Evolutionary conservation across 805 yeast species (phyloP).

Genomic region (Candida vaughaniae): DNA sequence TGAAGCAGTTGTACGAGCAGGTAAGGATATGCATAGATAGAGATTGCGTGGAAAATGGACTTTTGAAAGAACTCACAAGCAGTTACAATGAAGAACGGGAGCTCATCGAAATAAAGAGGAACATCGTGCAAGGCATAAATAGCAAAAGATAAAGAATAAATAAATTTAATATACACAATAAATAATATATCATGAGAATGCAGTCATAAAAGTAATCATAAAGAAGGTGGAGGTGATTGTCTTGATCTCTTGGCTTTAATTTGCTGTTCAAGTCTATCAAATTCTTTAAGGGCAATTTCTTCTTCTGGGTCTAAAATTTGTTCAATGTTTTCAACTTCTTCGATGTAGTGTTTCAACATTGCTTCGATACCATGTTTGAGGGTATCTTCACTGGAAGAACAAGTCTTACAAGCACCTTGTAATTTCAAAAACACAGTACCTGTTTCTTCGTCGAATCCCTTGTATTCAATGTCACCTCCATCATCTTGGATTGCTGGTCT

Average conservation of each 20-base stretch:
- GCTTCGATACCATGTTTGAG: conserved; percentile 93
- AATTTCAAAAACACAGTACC: conserved; percentile 87
- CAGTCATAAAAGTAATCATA: conserved; percentile 7
- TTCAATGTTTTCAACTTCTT: conserved; percentile 86
- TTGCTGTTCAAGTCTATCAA: conserved; percentile 73
- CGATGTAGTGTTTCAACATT: conserved; percentile 96
- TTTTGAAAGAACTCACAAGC: conserved; percentile 30
- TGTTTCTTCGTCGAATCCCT: conserved; percentile 78
- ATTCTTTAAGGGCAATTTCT: conserved; percentile 77
- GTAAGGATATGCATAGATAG: conserved; percentile 31
- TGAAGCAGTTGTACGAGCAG: conserved; percentile 30
- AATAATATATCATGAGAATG: conserved; percentile 5
- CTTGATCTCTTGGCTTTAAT: conserved; percentile 19
- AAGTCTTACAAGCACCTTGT: conserved; percentile 94
- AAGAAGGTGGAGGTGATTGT: conserved; percentile 26
- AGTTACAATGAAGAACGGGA: conserved; percentile 21
- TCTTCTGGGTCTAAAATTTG: conserved; percentile 78
- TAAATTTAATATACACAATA: conserved; percentile 8
- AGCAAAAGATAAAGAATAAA: conserved; percentile 4
- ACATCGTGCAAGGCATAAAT: conserved; percentile 15
- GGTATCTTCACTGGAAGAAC: conserved; percentile 89
- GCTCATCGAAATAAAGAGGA: conserved; percentile 13
- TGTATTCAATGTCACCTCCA: conserved; percentile 93
- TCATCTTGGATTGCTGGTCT: conserved; percentile 98
- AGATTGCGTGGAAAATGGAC: conserved; percentile 38